phyloP scores from a whole-genome alignment of 371 early-diverging fungal genomes.

The Actinomortierella ambigua region DNA sequence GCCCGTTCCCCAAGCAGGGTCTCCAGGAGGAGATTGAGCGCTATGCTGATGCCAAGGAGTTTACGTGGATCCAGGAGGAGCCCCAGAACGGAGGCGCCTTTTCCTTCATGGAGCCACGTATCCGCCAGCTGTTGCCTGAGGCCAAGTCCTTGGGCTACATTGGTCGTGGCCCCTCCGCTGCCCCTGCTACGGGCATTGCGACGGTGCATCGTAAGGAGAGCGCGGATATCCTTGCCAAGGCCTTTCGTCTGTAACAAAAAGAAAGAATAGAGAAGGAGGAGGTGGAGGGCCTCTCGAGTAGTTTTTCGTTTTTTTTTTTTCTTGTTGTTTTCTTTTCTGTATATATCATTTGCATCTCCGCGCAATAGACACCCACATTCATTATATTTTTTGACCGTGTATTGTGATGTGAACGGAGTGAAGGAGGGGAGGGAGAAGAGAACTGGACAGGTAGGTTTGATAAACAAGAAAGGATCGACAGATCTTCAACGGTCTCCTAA shows the following conservation, averaged over 20 bases:
- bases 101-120: slow-evolving; percentile 84
- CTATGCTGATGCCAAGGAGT: slow-evolving; percentile 68
- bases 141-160: slow-evolving; percentile 60
- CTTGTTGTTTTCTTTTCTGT: no score
- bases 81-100: slow-evolving; percentile 93
- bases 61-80: slow-evolving; percentile 95
- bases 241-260: slow-evolving; percentile 30
- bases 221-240: slow-evolving; percentile 39
- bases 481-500: no score
- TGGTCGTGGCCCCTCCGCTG: slow-evolving; percentile 74
- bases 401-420: no score
- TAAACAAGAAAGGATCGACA: no score
- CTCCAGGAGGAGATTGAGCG: slow-evolving; percentile 66
- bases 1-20: slow-evolving; percentile 89
- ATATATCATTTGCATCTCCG: no score
- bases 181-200: slow-evolving; percentile 76
- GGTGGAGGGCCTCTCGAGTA: no score
- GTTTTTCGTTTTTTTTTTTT: no score
- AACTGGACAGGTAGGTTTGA: no score
- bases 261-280: not conserved
- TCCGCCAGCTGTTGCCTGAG: slow-evolving; percentile 71
- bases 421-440: no score
- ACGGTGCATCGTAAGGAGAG: slow-evolving; percentile 38
- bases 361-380: no score
- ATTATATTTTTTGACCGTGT: no score